Percentiles rank a stretch among this genome's conserved stretches.
phyloP scores from a whole-genome alignment of 306 rosid genomes.

The Senna siamea region DNA sequence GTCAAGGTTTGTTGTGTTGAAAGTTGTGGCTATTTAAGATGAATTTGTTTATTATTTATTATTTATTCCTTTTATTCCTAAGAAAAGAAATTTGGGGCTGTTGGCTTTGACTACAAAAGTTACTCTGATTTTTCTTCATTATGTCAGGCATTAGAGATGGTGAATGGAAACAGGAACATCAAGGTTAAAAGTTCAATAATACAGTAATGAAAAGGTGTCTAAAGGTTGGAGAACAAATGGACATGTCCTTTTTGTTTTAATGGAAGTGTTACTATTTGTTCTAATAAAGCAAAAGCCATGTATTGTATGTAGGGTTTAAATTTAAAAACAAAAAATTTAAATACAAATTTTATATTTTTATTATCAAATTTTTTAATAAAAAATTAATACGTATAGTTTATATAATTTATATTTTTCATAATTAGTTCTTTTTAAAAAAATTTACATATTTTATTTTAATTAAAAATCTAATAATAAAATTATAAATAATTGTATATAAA shows the following conservation, averaged over 20 bases:
- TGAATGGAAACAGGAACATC: neutral
- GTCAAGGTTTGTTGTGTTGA: neutral
- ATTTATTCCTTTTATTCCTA: neutral
- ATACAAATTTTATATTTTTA: no score
- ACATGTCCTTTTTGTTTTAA: constrained; percentile 10
- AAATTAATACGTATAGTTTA: no score
- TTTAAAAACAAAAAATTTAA: no score
- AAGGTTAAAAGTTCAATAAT: neutral
- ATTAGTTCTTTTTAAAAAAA: no score
- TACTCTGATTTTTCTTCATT: neutral
- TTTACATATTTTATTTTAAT: no score
- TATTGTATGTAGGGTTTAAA: neutral
- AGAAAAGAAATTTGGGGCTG: neutral
- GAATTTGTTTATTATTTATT: neutral
- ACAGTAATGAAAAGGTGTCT: neutral
- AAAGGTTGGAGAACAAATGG: neutral
- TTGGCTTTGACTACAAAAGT: neutral
- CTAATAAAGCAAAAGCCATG: neutral
- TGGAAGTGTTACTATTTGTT: neutral
- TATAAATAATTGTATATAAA: no score
- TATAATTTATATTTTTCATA: no score
- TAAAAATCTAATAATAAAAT: no score
- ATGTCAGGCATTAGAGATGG: neutral
- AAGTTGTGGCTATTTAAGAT: neutral
- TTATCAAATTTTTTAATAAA: no score